Evolutionary conservation across 371 early-diverging fungal genomes (phyloP).

Genomic region (Dichotomocladium elegans): DNA sequence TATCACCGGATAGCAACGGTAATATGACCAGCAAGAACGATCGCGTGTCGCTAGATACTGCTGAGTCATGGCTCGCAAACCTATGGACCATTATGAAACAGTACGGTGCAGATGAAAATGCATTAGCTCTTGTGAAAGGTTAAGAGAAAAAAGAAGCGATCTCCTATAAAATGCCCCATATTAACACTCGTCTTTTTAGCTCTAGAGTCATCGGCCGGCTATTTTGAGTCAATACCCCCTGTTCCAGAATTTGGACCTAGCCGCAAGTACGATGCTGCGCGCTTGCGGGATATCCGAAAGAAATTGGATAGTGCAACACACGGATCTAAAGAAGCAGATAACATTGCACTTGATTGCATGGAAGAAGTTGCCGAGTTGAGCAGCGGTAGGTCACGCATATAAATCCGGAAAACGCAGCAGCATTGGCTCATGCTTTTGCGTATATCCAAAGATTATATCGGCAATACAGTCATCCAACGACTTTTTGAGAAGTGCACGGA

Average conservation of each 20-base stretch:
- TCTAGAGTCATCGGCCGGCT: conserved; percentile 25
- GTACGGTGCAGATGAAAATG: conserved; percentile 14
- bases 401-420: background rate
- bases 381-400: conserved; percentile 59
- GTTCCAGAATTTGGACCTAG: conserved; percentile 66
- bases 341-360: conserved; percentile 69
- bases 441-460: conserved; percentile 42
- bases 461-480: conserved; percentile 84
- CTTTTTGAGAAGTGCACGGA: conserved; percentile 70
- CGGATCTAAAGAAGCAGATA: conserved; percentile 55
- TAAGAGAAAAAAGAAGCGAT: too few species aligned
- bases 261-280: conserved; percentile 73
- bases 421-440: background rate
- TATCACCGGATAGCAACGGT: too few species aligned
- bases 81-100: conserved; percentile 28
- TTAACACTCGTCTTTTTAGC: conserved; percentile 7
- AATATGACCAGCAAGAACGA: conserved; percentile 10
- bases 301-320: conserved; percentile 69
- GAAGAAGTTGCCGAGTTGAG: conserved; percentile 78
- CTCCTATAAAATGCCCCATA: too few species aligned
- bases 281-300: conserved; percentile 86
- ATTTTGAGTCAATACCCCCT: conserved; percentile 65
- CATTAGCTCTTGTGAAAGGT: conserved; percentile 16
- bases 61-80: conserved; percentile 25
- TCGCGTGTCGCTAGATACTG: conserved; percentile 11